A percentile compares a stretch with the other conserved stretches of the same genome.
Conservation (phyloP, 768 basidiomycete genomes). For the Phylloporus scabripes region DNA sequence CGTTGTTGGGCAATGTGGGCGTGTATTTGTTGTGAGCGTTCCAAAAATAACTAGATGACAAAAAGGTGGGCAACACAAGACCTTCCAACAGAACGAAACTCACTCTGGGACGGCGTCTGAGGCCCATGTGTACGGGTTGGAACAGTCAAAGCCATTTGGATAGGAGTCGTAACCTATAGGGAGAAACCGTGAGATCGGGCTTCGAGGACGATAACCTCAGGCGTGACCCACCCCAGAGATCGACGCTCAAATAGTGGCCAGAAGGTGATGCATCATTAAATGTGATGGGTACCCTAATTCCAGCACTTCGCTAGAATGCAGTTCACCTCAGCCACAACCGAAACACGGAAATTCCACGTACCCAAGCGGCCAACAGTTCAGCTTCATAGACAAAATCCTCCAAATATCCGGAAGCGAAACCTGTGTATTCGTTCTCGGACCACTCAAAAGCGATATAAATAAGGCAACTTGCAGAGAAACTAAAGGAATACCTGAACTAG, state of each 20-base stretch:
- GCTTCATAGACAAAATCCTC: constrained; percentile 42
- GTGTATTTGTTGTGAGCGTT: constrained; percentile 31
- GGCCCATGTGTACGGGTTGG: constrained; percentile 41
- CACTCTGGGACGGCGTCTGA: constrained; percentile 39
- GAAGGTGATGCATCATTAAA: constrained; percentile 44
- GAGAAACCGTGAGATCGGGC: neutral
- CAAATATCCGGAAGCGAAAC: constrained; percentile 30
- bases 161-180: constrained; percentile 29
- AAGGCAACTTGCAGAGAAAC: constrained; percentile 23
- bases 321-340: constrained; percentile 1
- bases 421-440: constrained; percentile 53
- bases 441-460: constrained; percentile 15
- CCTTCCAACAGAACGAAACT: neutral
- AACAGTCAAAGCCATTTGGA: constrained; percentile 52
- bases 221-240: constrained; percentile 41
- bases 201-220: neutral
- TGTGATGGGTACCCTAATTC: constrained; percentile 44
- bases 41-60: constrained; percentile 30
- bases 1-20: constrained; percentile 18
- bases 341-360: constrained; percentile 1
- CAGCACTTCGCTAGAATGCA: constrained; percentile 34
- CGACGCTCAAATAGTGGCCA: constrained; percentile 40
- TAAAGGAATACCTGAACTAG: constrained; percentile 20
- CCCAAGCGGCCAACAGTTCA: constrained; percentile 30
- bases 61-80: neutral